A percentile compares a stretch with the other conserved stretches of the same genome.
phyloP scores from a whole-genome alignment of 2,329 filamentous ascomycete genomes.

The Furcasterigmium sp. region DNA sequence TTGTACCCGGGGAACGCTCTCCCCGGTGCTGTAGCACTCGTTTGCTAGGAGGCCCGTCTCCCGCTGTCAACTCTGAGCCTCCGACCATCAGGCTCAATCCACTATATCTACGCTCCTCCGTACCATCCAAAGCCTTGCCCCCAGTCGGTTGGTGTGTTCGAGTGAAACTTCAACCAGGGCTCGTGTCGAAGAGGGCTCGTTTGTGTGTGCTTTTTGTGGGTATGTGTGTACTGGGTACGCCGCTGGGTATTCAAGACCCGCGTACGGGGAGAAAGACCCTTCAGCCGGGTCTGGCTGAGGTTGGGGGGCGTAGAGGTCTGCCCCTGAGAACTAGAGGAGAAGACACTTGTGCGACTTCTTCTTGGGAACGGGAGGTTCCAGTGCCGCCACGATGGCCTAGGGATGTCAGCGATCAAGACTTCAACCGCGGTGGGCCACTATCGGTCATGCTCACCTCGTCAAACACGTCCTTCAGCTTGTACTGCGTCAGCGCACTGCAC shows the following conservation, averaged over 20 bases:
- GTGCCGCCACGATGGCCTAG: conserved; percentile 92
- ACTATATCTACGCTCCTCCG: too few species aligned
- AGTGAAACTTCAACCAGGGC: too few species aligned
- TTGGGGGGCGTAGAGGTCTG: background rate
- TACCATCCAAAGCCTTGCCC: too few species aligned
- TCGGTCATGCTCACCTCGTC: conserved; percentile 69
- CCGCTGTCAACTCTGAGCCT: too few species aligned
- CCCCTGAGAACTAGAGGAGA: conserved; percentile 49
- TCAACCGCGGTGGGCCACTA: background rate
- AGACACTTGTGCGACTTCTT: conserved; percentile 68
- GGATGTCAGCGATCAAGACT: background rate
- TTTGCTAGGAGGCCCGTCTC: too few species aligned
- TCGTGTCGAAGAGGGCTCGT: too few species aligned
- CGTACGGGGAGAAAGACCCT: background rate
- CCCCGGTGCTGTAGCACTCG: too few species aligned
- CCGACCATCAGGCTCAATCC: too few species aligned
- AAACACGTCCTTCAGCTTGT: conserved; percentile 98
- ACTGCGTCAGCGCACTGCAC: conserved; percentile 96
- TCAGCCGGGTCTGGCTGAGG: background rate
- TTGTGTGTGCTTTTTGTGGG: too few species aligned
- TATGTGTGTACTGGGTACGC: too few species aligned
- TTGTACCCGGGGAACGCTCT: too few species aligned
- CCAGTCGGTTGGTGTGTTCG: too few species aligned
- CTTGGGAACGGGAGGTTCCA: conserved; percentile 82
- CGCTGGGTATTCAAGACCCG: background rate